Evolutionary conservation across 345 rosid genomes (phyloP).

Genomic region (Citrus australasica): DNA sequence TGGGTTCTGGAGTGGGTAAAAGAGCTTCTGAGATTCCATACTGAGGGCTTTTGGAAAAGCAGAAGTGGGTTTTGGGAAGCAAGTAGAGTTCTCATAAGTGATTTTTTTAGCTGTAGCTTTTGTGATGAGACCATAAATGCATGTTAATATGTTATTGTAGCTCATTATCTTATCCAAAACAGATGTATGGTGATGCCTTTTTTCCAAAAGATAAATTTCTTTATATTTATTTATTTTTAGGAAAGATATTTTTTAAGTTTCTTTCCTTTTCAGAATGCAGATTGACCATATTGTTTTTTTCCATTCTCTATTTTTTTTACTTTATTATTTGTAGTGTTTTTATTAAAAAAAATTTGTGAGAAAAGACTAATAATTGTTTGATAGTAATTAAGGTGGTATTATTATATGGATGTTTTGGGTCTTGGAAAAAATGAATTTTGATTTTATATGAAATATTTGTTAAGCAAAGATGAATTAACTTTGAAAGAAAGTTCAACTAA

Average conservation of each 20-base stretch:
- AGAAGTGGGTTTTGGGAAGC: conserved; percentile 25
- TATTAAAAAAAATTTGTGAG: too few species aligned
- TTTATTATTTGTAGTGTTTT: too few species aligned
- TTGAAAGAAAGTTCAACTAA: too few species aligned
- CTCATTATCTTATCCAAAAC: conserved; percentile 18
- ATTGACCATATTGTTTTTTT: neutral
- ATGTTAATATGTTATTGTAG: neutral
- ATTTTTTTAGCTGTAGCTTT: neutral
- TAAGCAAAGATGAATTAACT: too few species aligned
- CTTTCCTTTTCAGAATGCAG: neutral
- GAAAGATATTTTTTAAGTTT: neutral
- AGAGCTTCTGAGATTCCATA: conserved; percentile 9
- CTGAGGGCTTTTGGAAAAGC: conserved; percentile 19
- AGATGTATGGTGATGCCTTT: conserved; percentile 7
- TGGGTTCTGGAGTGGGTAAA: conserved; percentile 8
- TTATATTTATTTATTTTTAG: neutral
- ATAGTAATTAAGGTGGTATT: neutral
- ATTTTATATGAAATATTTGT: too few species aligned
- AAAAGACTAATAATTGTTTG: neutral
- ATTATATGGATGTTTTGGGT: too few species aligned
- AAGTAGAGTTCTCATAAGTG: conserved; percentile 39
- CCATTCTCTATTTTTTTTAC: too few species aligned
- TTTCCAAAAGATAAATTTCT: neutral
- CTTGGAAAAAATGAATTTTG: too few species aligned
- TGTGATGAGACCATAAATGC: neutral